A percentile compares a stretch with the other conserved stretches of the same genome.
Conservation (phyloP, 768 basidiomycete genomes). For the Vararia minispora region DNA sequence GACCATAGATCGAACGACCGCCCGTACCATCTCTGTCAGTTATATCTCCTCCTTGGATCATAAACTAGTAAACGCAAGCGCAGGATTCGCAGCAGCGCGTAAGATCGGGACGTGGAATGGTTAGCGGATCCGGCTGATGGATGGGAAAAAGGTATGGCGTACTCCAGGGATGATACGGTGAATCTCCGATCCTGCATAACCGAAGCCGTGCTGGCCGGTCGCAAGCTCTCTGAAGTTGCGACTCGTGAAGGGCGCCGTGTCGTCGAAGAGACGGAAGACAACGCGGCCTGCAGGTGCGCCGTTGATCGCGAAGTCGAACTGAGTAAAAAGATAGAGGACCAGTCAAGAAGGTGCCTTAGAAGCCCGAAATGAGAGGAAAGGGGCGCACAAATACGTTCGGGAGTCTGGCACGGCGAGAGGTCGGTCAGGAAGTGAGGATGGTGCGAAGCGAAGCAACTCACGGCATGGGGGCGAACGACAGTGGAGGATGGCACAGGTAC, state of each 20-base stretch:
- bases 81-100: too few relatives aligned
- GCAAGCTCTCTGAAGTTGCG: slow-evolving; percentile 47
- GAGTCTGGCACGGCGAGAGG: slow-evolving; percentile 2
- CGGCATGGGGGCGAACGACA: too few relatives aligned
- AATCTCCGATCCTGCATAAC: slow-evolving; percentile 37
- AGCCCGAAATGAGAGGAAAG: too few relatives aligned
- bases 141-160: slow-evolving; percentile 13
- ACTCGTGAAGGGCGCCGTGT: slow-evolving; percentile 33
- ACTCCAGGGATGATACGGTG: slow-evolving; percentile 60
- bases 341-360: too few relatives aligned
- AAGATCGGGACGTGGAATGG: too few relatives aligned
- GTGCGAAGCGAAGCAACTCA: not conserved
- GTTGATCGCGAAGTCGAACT: slow-evolving; percentile 25
- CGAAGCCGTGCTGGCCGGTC: slow-evolving; percentile 36
- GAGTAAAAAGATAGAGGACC: not conserved
- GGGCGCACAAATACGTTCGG: too few relatives aligned
- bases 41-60: slow-evolving; percentile 87
- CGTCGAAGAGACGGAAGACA: slow-evolving; percentile 47
- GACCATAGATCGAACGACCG: slow-evolving; percentile 80
- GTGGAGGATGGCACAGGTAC: too few relatives aligned
- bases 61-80: slow-evolving; percentile 47
- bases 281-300: slow-evolving; percentile 25
- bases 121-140: too few relatives aligned
- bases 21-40: slow-evolving; percentile 66
- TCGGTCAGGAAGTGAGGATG: not conserved